Evolutionary conservation across 139 green algal species (phyloP), one percentile per base, ranked within the genome.

Genomic region (Chlorella sorokiniana): DNA sequence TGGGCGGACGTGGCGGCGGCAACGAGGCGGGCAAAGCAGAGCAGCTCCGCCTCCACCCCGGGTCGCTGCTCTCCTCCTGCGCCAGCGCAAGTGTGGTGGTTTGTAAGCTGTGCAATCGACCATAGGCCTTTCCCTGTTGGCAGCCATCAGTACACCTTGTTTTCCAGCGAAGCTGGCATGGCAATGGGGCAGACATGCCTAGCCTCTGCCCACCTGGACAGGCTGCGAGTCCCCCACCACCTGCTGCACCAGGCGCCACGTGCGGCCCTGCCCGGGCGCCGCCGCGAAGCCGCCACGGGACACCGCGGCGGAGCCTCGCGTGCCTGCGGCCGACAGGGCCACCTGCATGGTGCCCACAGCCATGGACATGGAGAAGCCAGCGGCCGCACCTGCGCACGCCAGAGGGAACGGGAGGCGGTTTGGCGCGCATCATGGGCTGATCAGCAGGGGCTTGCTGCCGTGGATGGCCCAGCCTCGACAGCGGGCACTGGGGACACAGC

Each of bases 11-110:
- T n/a, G 37, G 69, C 69, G 5, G 69, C 69, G 16, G 18, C 42
- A 7, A 31, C 37, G 25, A 79, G 54, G 73, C 54, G 54, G 1
- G 40, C 52, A 69, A 79, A 69, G 54, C 73, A 69, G 35, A 69
- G 54, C 35, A 69, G 73, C 54, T 79, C 73, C 27, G 51, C 73
- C 0, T 52, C 37, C 37, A 79, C 29, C 3, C 54, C 73, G 1
- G 51, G 25, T 11, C 51, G 35, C 31, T 64, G 73, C 54, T 79
- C 35, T 79, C 73, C 62, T 45, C 29, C 54, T 79, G 71, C 69
- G 14, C 14, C 31, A 25, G 62, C 20, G 62, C 31, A 69, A 33
- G 40, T 20, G 61, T 9, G 61, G 59, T 65, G 59, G 9, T 18
- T 11, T 3, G 23, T 65, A 37, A 27, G 35, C 23, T 33, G 59